phyloP scores from a whole-genome alignment of 768 basidiomycete genomes.

The Amanita molliuscula region DNA sequence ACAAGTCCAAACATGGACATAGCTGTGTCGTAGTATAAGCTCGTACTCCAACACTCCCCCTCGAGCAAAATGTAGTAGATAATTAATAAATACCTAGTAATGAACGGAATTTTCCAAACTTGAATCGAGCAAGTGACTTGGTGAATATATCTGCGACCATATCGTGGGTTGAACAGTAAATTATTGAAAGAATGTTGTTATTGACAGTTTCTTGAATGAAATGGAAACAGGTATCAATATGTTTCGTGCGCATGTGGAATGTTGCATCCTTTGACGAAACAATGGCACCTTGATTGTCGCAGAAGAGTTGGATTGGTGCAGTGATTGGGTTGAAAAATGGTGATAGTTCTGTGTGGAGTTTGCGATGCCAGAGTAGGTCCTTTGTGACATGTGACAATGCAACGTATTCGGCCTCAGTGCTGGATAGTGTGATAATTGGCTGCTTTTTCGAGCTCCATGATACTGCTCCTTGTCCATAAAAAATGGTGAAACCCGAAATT shows the following conservation, averaged over 20 bases:
- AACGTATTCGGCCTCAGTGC: conserved; percentile 22
- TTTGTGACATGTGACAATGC: conserved; percentile 14
- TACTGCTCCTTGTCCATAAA: conserved; percentile 13
- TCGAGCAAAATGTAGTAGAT: too few relatives aligned
- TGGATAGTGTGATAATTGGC: conserved; percentile 19
- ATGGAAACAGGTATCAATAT: conserved; percentile 7
- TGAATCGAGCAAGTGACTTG: too few relatives aligned
- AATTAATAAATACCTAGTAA: too few relatives aligned
- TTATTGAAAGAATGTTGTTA: too few relatives aligned
- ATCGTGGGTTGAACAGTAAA: too few relatives aligned
- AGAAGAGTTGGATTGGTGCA: conserved; percentile 1
- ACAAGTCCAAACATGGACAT: too few relatives aligned
- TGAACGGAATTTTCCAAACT: too few relatives aligned
- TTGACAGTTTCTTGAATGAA: too few relatives aligned
- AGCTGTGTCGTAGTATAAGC: too few relatives aligned
- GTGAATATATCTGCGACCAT: too few relatives aligned
- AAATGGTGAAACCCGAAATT: conserved; percentile 17
- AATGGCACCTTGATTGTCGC: conserved; percentile 11
- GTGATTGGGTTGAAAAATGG: conserved; percentile 2
- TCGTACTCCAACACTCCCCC: too few relatives aligned
- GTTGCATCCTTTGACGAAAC: conserved; percentile 7
- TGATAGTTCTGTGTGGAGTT: conserved; percentile 10
- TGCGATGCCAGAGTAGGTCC: conserved; percentile 14
- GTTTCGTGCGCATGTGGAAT: conserved; percentile 9
- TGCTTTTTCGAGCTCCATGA: conserved; percentile 24